Evolutionary conservation across 371 early-diverging fungal genomes (phyloP), one percentile per base, ranked within the genome.

Genomic region (Haplosporangium sp.): DNA sequence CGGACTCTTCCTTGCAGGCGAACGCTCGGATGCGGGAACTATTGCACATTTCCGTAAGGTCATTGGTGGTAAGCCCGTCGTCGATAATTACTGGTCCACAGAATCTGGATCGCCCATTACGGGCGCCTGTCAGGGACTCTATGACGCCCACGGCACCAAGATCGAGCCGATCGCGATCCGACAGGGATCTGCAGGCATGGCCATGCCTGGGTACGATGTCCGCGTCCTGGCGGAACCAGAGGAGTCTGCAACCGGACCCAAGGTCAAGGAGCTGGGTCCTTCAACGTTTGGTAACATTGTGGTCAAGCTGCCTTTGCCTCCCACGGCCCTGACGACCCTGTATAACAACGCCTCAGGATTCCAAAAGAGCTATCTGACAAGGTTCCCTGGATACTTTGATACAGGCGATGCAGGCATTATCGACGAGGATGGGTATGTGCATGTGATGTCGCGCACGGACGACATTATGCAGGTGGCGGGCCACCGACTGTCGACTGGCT

Each of bases 31-130:
- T 74, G 91, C 93, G 1, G 93, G 91, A 45, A 94, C 95, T 1
- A 86, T 93, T 29, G 73, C 73, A 7, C 91, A 91, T 83, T 95
- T 91, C 77, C 84, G 83, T 13, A 63, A 85, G 37, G 64, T 89
- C 40, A 89, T 96, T 40, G 86, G 84, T 1, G 67, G 83, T 18
- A 84, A 82, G 23, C 83, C 82, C 8, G 87, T 89, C 0, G 86
- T 89, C 52, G 98, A 98, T 80, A 94, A 96, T 62, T 98, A 94
- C 82, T 98, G 97, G 97, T 95, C 96, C 58, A 98, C 98, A 1
- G 98, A 98, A 77, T 92, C 95, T 50, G 95, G 95, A 57, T 90
- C 87, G 9, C 94, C 94, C 11, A 90, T 95, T 55, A 90, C 92
- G 1, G 92, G 90, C 0, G 86, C 91, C 0, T 91, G 90, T 64